A percentile compares a stretch with the other conserved stretches of the same genome.
These are phyloP conservation scores for Massariosphaeria phaeospora DNA, from an alignment of 495 filamentous ascomycete species.

Conservation along the genomic window DNA sequence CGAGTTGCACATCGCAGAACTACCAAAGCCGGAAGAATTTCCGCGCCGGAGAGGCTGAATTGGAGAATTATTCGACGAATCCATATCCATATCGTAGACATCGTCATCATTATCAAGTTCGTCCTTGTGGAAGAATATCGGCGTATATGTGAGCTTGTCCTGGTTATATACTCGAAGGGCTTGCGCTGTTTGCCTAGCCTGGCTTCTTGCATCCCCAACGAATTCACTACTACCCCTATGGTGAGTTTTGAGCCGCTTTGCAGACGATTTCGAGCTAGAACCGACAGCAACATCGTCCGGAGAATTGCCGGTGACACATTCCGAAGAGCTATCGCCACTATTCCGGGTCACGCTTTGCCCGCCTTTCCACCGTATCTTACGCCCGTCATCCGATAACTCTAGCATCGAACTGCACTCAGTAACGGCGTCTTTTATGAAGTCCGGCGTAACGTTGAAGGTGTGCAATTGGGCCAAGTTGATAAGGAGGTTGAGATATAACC, in stretches of 20 bases:
- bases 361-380: slow-evolving; percentile 68
- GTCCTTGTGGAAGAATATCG: slow-evolving; percentile 40
- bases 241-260: slow-evolving; percentile 3
- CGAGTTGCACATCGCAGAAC: slow-evolving; percentile 38
- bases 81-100: slow-evolving; percentile 12
- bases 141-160: slow-evolving; percentile 37
- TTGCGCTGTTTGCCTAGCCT: slow-evolving; percentile 5
- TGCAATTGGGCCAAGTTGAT: slow-evolving; percentile 77
- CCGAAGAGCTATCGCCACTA: slow-evolving; percentile 49
- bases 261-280: not conserved
- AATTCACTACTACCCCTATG: slow-evolving; percentile 7
- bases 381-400: slow-evolving; percentile 67
- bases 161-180: slow-evolving; percentile 10
- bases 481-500: slow-evolving; percentile 78
- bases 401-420: slow-evolving; percentile 60
- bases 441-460: slow-evolving; percentile 67
- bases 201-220: not conserved
- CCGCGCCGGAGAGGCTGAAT: slow-evolving; percentile 22
- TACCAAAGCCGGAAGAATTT: slow-evolving; percentile 36
- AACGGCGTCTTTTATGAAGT: slow-evolving; percentile 66
- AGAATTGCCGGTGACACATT: slow-evolving; percentile 15
- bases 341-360: slow-evolving; percentile 55
- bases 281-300: slow-evolving; percentile 3
- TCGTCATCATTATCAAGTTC: slow-evolving; percentile 34
- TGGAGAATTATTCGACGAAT: slow-evolving; percentile 16